These are phyloP conservation scores for Luzula sylvatica DNA, from an alignment of 176 grass and related monocot genomes.

Conservation along the genomic window DNA sequence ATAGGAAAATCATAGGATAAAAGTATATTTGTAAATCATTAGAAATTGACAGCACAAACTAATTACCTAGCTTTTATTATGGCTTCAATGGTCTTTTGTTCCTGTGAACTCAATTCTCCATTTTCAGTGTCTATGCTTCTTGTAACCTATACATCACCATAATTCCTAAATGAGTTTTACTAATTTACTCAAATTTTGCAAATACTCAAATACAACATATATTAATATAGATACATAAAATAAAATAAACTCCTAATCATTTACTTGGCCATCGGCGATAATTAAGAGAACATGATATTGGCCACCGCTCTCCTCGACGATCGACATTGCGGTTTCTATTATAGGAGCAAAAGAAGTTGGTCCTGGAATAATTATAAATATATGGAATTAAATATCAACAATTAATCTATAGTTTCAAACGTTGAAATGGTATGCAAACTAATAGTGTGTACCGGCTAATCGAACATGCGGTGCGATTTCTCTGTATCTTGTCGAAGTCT, in stretches of 20 bases:
- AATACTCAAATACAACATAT: no score
- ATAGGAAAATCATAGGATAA: no score
- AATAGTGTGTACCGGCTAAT: conserved; percentile 72
- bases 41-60: not conserved
- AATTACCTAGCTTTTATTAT: conserved; percentile 32
- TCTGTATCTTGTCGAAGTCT: conserved; percentile 57
- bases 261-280: conserved; percentile 86
- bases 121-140: conserved; percentile 73
- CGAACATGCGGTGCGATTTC: conserved; percentile 66
- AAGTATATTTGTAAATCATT: not conserved
- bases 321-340: conserved; percentile 87
- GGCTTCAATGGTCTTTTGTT: conserved; percentile 73
- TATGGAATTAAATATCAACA: no score
- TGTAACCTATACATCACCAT: conserved; percentile 54
- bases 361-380: conserved; percentile 49
- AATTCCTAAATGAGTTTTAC: not conserved
- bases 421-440: no score
- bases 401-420: no score
- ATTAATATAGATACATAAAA: no score
- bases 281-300: conserved; percentile 96
- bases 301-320: conserved; percentile 76
- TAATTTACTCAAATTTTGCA: no score
- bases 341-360: conserved; percentile 87
- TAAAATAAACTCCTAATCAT: no score
- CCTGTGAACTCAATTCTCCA: conserved; percentile 69